These are phyloP conservation scores for Suillus cothurnatus DNA, from an alignment of 768 basidiomycete genomes.

Conservation along the genomic window DNA sequence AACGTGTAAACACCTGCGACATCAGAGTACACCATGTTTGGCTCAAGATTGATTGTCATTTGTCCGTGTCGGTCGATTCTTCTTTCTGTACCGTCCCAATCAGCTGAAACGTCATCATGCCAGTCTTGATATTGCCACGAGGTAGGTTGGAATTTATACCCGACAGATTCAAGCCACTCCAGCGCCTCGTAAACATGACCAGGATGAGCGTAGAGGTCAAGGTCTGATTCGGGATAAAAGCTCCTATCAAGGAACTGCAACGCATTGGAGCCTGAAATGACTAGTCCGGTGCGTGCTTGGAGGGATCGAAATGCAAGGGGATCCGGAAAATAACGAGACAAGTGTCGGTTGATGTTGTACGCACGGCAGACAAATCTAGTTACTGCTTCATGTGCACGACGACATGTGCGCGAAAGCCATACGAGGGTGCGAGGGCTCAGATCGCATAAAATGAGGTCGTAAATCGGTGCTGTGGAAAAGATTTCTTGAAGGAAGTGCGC, in stretches of 20 bases:
- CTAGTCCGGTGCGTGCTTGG: slow-evolving; percentile 43
- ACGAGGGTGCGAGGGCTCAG: slow-evolving; percentile 30
- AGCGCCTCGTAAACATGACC: slow-evolving; percentile 34
- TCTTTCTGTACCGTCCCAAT: slow-evolving; percentile 23
- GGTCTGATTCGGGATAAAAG: slow-evolving; percentile 47
- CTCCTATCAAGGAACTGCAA: slow-evolving; percentile 53
- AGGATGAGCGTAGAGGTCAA: slow-evolving; percentile 51
- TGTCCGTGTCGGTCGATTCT: slow-evolving; percentile 1
- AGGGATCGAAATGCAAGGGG: slow-evolving; percentile 44
- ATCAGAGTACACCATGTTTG: neutral
- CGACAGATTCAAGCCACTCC: slow-evolving; percentile 29
- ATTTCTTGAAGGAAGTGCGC: neutral
- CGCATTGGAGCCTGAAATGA: slow-evolving; percentile 56
- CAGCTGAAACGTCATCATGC: slow-evolving; percentile 9
- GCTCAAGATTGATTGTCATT: neutral
- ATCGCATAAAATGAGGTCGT: slow-evolving; percentile 20
- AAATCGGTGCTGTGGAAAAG: slow-evolving; percentile 23
- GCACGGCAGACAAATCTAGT: slow-evolving; percentile 26
- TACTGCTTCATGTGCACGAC: slow-evolving; percentile 17
- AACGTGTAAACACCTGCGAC: slow-evolving; percentile 27
- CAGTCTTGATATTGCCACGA: slow-evolving; percentile 9
- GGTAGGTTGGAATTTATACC: slow-evolving; percentile 32
- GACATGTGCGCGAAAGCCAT: slow-evolving; percentile 25
- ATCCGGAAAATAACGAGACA: slow-evolving; percentile 38
- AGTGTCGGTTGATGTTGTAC: slow-evolving; percentile 38